Evolutionary conservation across 805 yeast genomes (phyloP).

Genomic region (Sugiyamaella boreocaroliniensis): DNA sequence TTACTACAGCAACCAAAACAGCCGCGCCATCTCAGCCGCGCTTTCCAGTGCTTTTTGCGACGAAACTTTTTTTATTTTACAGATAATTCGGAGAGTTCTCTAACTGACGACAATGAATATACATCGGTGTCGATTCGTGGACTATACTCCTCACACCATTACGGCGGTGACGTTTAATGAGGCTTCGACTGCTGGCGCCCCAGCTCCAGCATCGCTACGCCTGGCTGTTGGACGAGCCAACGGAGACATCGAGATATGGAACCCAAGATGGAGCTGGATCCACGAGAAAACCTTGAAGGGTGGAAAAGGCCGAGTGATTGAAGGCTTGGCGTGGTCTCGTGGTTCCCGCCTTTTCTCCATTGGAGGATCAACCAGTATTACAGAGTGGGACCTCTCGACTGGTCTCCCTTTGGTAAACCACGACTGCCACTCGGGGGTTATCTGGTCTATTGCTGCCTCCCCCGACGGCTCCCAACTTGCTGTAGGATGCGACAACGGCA

Average conservation of each 20-base stretch:
- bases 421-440: constrained; percentile 88
- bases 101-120: constrained; percentile 49
- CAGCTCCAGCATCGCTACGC: constrained; percentile 48
- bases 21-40: neutral
- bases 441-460: constrained; percentile 79
- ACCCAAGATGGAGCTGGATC: constrained; percentile 59
- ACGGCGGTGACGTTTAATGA: constrained; percentile 77
- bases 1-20: neutral
- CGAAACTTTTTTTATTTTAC: neutral
- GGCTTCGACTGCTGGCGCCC: constrained; percentile 35
- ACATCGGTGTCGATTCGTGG: constrained; percentile 89
- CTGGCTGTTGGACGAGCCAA: constrained; percentile 89
- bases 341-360: constrained; percentile 76
- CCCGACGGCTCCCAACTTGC: constrained; percentile 59
- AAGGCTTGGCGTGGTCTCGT: constrained; percentile 78
- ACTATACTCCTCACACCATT: constrained; percentile 75
- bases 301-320: constrained; percentile 76
- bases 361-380: constrained; percentile 85
- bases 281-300: constrained; percentile 71
- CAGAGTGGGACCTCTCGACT: constrained; percentile 83
- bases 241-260: constrained; percentile 96
- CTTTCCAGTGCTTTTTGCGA: neutral
- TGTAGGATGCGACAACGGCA: constrained; percentile 93
- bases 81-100: neutral
- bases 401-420: constrained; percentile 68